Evolutionary conservation across 257 asterid genomes (phyloP), one percentile per base, ranked within the genome.

Genomic region (Ilex asprella): DNA sequence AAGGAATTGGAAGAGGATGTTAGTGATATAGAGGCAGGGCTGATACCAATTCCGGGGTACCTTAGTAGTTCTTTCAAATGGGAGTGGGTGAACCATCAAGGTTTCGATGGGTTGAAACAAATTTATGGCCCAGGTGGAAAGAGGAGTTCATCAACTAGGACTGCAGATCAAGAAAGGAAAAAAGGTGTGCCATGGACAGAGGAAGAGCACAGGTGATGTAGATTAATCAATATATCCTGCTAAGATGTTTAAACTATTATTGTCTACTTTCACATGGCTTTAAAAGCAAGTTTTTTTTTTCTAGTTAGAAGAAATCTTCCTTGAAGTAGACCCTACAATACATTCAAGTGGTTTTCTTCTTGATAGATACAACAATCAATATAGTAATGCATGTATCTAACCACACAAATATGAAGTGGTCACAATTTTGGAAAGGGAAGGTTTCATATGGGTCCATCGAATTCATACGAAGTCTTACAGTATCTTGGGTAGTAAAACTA

Each of bases 111-210:
- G 1, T 59, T 79, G 12, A 83, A 67, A 49, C 75, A 80, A 39
- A 53, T 82, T 16, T 75, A 73, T 15, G 73, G 71, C 57, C 66
- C 81, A 0, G 81, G 66, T 16, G 82, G 82, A 35, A 87, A 85
- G 64, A 61, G 88, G 41, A 64, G 31, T 70, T 56, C 79, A 1
- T 70, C 89, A 0, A 53, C 66, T 15, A 71, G 94, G 7, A 60
- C 70, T 31, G 63, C 73, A 43, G 94, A 86, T 59, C 93, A 83
- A 9, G 97, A 84, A 59, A 75, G 98, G 78, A 92, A 83, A 68
- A 92, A 88, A 65, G 98, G 98, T 0, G 89, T 88, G 7, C 94
- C 96, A 0, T 91, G 98, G 98, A 88, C 95, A 0, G 98, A 88
- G 65, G 97, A 92, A 77, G 98, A 92, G 52, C 98, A 92, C 84